Percentiles rank a stretch among this genome's conserved stretches.
Evolutionary conservation across 768 basidiomycete species (phyloP).

Genomic region (Tremella mesenterica): DNA sequence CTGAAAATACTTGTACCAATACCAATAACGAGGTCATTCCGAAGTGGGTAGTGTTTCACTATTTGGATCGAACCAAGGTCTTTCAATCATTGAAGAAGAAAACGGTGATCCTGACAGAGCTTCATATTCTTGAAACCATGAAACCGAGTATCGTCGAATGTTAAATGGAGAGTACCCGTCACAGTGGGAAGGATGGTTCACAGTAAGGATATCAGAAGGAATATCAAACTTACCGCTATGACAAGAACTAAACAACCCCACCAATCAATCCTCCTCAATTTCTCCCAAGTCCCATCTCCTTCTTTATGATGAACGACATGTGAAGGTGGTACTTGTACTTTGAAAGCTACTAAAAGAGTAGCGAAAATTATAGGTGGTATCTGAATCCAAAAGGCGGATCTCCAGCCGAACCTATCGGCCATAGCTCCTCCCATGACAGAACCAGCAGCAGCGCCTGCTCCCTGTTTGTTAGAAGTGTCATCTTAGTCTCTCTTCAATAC

Average conservation of each 20-base stretch:
- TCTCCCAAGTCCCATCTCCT: conserved; percentile 18
- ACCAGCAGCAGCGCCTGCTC: conserved; percentile 23
- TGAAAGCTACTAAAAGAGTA: conserved; percentile 16
- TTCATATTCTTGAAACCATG: conserved; percentile 13
- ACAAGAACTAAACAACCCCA: conserved; percentile 21
- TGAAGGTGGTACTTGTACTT: conserved; percentile 33
- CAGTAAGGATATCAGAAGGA: too few species aligned
- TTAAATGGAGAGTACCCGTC: background rate
- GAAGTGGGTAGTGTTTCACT: too few species aligned
- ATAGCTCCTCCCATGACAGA: conserved; percentile 31
- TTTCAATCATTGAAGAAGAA: too few species aligned
- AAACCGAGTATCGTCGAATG: background rate
- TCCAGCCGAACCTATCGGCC: conserved; percentile 30
- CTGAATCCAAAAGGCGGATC: conserved; percentile 33
- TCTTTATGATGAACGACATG: conserved; percentile 9
- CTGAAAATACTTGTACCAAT: conserved; percentile 2
- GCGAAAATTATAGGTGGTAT: conserved; percentile 25
- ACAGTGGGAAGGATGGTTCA: background rate
- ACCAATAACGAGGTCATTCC: too few species aligned
- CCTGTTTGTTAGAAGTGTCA: too few species aligned
- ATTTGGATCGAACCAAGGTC: too few species aligned
- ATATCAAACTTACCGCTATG: conserved; percentile 20
- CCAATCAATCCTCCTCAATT: conserved; percentile 36
- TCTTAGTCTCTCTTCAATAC: too few species aligned
- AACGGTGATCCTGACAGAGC: conserved; percentile 10